These are phyloP conservation scores for Pyricularia grisea DNA, from an alignment of 2,329 filamentous ascomycete genomes.

Conservation along the genomic window DNA sequence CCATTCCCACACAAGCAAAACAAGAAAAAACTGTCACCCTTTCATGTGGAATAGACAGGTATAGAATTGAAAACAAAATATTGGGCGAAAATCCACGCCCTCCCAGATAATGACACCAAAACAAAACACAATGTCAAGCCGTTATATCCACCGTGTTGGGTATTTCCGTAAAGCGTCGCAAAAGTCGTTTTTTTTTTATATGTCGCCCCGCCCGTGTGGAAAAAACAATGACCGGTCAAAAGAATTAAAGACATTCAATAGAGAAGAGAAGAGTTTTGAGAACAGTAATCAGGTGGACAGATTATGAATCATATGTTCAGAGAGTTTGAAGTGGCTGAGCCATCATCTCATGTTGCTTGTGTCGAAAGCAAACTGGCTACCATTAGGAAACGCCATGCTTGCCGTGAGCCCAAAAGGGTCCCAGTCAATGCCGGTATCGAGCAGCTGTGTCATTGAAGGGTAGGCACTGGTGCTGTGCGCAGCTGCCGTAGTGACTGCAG, in stretches of 20 bases:
- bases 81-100: neutral
- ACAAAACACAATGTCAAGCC: neutral
- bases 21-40: neutral
- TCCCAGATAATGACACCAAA: neutral
- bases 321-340: neutral
- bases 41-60: neutral
- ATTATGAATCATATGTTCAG: neutral
- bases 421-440: slow-evolving; percentile 80
- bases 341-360: slow-evolving; percentile 39
- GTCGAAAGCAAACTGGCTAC: slow-evolving; percentile 66
- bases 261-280: neutral
- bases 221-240: neutral
- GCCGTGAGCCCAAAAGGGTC: slow-evolving; percentile 90
- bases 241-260: neutral
- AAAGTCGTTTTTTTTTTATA: neutral
- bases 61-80: neutral
- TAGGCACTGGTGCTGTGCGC: slow-evolving; percentile 32
- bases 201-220: slow-evolving; percentile 2
- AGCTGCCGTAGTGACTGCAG: slow-evolving; percentile 7
- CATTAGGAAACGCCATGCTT: slow-evolving; percentile 78
- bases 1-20: neutral
- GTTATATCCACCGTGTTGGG: slow-evolving; percentile 6
- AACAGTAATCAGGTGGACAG: neutral
- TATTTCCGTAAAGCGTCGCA: slow-evolving; percentile 6
- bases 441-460: slow-evolving; percentile 50